Conservation (phyloP, 768 basidiomycete genomes). For the Agaricus sinodeliciosus region DNA sequence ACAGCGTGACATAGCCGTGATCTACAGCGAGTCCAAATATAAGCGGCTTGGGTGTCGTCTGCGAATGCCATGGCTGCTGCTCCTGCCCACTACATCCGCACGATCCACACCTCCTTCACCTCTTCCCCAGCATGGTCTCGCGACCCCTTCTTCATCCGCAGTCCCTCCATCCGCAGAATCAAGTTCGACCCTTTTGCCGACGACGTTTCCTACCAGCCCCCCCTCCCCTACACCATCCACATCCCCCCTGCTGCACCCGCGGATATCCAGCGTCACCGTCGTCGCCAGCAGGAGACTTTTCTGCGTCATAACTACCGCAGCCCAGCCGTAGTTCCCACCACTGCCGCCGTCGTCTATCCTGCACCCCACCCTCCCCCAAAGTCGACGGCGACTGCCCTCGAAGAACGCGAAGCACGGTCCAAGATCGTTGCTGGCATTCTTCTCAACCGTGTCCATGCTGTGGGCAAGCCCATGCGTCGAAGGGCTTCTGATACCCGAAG, state of each 20-base stretch:
- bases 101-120: constrained; percentile 34
- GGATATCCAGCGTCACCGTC: constrained; percentile 17
- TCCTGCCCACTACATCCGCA: constrained; percentile 32
- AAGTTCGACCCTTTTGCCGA: constrained; percentile 32
- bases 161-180: constrained; percentile 17
- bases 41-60: too few species aligned
- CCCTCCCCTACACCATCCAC: constrained; percentile 20
- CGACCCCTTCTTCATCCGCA: constrained; percentile 14
- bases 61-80: constrained; percentile 14
- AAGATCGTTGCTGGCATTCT: constrained; percentile 54
- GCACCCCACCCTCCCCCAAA: constrained; percentile 1
- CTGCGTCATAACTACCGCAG: constrained; percentile 2
- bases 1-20: too few species aligned
- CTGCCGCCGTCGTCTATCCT: constrained; percentile 4
- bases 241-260: constrained; percentile 18
- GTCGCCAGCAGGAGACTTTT: constrained; percentile 1
- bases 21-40: too few species aligned
- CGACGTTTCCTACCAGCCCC: constrained; percentile 12
- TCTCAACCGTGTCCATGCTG: constrained; percentile 44
- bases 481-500: constrained; percentile 14
- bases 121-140: constrained; percentile 18
- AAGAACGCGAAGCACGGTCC: constrained; percentile 20
- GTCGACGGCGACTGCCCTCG: constrained; percentile 20
- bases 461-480: constrained; percentile 48
- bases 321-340: constrained; percentile 1